Percentiles rank a stretch among this genome's conserved stretches.
Evolutionary conservation across 2,329 filamentous ascomycete species (phyloP).

Genomic region (Raffaelea ambrosiae): DNA sequence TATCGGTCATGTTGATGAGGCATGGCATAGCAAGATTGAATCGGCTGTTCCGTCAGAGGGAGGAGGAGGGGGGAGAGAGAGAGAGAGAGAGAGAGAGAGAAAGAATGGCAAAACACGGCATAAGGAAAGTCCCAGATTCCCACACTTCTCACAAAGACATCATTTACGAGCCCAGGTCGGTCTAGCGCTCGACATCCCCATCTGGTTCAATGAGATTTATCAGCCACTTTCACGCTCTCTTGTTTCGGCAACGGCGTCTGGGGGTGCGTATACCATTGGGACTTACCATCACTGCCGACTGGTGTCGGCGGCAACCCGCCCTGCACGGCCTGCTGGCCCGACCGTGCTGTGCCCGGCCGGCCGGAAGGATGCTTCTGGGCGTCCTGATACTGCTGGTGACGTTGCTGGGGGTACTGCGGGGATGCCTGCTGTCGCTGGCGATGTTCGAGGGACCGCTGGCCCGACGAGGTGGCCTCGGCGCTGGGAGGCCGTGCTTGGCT

Average conservation of each 20-base stretch:
- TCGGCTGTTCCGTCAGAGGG: neutral
- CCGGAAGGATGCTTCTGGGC: slow-evolving; percentile 32
- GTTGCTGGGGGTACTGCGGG: slow-evolving; percentile 12
- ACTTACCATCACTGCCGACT: slow-evolving; percentile 53
- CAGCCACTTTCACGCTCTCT: too few species aligned
- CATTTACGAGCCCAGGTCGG: neutral
- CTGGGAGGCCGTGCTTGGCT: too few species aligned
- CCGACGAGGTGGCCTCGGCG: neutral
- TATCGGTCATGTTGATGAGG: too few species aligned
- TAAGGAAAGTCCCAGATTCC: too few species aligned
- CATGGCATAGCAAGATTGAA: too few species aligned
- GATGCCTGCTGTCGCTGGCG: slow-evolving; percentile 3
- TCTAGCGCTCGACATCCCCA: neutral
- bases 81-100: too few species aligned
- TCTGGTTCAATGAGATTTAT: neutral
- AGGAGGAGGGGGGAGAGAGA: too few species aligned
- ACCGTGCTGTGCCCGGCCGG: slow-evolving; percentile 44
- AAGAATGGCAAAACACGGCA: too few species aligned
- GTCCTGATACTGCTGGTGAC: slow-evolving; percentile 5
- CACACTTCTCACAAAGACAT: too few species aligned
- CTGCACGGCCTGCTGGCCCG: slow-evolving; percentile 41
- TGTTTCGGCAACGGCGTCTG: too few species aligned
- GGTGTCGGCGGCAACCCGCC: slow-evolving; percentile 54
- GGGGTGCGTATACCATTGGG: too few species aligned
- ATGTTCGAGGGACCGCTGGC: neutral